phyloP scores from a whole-genome alignment of 202 grass and related monocot genomes.

The Musa balbisiana region DNA sequence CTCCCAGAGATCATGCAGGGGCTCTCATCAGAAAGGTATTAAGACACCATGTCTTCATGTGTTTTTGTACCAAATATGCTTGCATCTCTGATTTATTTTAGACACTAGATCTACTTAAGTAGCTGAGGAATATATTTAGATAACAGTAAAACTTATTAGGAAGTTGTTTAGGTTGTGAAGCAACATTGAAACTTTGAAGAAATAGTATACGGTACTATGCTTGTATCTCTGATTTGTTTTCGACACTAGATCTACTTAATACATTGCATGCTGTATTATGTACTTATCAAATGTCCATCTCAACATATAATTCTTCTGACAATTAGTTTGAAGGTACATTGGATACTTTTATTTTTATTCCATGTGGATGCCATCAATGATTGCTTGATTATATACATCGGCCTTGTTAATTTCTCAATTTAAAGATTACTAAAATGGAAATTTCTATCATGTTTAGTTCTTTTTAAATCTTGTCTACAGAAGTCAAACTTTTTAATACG shows the following conservation, averaged over 20 bases:
- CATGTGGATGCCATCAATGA: no score
- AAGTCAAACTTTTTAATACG: no score
- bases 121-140: neutral
- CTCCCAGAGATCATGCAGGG: slow-evolving; percentile 25
- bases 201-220: neutral
- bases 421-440: no score
- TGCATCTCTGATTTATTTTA: neutral
- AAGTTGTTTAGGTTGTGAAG: neutral
- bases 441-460: no score
- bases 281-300: neutral
- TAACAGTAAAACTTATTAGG: neutral
- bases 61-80: neutral
- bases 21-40: slow-evolving; percentile 47
- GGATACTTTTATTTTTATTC: no score
- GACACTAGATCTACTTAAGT: neutral
- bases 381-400: no score
- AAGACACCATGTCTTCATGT: neutral
- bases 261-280: neutral
- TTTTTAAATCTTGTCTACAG: no score
- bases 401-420: no score
- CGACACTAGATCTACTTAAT: neutral
- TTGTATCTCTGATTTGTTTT: neutral
- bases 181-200: neutral
- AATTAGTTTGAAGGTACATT: neutral
- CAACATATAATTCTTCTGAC: neutral